A percentile compares a stretch with the other conserved stretches of the same genome.
phyloP scores from a whole-genome alignment of 1,284 basidiomycete species.

The Ceratobasidium theobromae region DNA sequence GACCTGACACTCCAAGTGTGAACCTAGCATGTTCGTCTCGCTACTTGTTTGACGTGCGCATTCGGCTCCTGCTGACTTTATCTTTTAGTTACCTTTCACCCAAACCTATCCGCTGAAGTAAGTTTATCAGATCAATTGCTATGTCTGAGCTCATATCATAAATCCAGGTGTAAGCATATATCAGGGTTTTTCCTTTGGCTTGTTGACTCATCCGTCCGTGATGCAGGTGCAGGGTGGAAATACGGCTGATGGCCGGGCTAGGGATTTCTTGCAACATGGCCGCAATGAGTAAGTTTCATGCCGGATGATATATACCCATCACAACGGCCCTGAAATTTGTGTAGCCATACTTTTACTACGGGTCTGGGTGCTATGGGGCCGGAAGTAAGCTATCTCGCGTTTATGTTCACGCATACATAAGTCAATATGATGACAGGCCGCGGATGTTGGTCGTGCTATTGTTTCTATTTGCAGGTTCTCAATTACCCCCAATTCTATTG shows the following conservation, averaged over 20 bases:
- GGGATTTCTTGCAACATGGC: slow-evolving; percentile 1
- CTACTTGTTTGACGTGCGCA: neutral
- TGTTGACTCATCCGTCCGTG: neutral
- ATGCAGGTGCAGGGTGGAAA: slow-evolving; percentile 5
- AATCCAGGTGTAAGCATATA: slow-evolving; percentile 13
- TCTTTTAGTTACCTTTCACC: slow-evolving; percentile 13
- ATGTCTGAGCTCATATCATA: neutral
- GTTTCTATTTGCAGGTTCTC: neutral
- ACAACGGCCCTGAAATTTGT: neutral
- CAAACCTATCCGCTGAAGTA: slow-evolving; percentile 12
- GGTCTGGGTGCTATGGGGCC: slow-evolving; percentile 29
- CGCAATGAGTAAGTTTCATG: slow-evolving; percentile 12
- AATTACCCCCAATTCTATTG: slow-evolving; percentile 10
- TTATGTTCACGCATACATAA: neutral
- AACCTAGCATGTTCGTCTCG: slow-evolving; percentile 8
- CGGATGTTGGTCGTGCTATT: slow-evolving; percentile 13
- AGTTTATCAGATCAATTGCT: too few species aligned
- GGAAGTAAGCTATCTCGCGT: neutral
- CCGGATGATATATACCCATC: neutral
- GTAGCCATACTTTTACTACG: slow-evolving; percentile 17
- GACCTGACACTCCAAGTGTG: neutral
- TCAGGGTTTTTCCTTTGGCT: too few species aligned
- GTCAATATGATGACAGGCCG: neutral
- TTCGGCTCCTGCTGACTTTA: neutral
- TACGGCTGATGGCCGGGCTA: neutral